Conservation (phyloP, 2,329 filamentous ascomycete species). For the Alternaria sp. region DNA sequence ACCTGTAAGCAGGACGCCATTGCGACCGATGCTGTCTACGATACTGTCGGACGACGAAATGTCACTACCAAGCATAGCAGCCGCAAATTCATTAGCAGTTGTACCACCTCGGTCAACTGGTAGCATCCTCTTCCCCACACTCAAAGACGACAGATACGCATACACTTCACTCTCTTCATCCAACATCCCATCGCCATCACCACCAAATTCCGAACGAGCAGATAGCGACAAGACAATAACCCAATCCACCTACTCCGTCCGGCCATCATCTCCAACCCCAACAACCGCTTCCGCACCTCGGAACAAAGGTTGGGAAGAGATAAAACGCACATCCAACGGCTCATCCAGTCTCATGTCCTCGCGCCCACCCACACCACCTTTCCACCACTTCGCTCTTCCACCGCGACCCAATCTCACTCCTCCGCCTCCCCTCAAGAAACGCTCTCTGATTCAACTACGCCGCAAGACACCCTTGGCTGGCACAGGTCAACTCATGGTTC, state of each 20-base stretch:
- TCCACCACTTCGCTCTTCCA: slow-evolving; percentile 3
- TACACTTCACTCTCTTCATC: background rate
- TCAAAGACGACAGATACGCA: background rate
- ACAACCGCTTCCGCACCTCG: background rate
- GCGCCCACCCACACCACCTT: slow-evolving; percentile 4
- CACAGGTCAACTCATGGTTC: slow-evolving; percentile 20
- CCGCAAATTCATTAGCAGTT: background rate
- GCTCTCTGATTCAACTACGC: slow-evolving; percentile 19
- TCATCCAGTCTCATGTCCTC: slow-evolving; percentile 5
- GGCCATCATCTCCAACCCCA: background rate
- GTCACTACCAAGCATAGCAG: background rate
- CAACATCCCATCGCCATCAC: background rate
- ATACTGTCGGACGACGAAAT: background rate
- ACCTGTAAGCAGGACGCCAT: slow-evolving; percentile 24
- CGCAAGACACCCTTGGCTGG: slow-evolving; percentile 27
- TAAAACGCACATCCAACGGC: slow-evolving; percentile 24
- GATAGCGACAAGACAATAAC: background rate
- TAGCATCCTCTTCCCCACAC: slow-evolving; percentile 2
- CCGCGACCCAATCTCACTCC: slow-evolving; percentile 11
- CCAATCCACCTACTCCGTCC: background rate
- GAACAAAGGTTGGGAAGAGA: slow-evolving; percentile 40
- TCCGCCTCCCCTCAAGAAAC: slow-evolving; percentile 17
- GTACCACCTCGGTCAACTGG: background rate
- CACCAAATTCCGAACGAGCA: background rate
- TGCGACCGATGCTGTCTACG: background rate